These are phyloP conservation scores for Pichia kudriavzevii DNA, from an alignment of 1,139 yeast species.

Conservation along the genomic window DNA sequence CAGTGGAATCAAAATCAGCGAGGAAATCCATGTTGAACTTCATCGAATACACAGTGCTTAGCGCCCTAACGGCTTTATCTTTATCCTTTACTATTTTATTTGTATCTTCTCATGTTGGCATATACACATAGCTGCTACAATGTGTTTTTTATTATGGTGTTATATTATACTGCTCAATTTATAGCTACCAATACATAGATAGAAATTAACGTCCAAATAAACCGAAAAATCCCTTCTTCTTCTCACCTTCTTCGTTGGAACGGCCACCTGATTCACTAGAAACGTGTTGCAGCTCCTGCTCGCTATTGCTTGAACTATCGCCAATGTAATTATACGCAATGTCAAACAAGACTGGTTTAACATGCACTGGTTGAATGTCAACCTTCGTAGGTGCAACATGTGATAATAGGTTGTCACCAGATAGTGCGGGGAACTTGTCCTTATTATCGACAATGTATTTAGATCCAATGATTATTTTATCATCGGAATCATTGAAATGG, in stretches of 20 bases:
- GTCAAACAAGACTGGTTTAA: slow-evolving; percentile 87
- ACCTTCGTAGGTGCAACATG: slow-evolving; percentile 41
- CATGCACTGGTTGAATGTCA: slow-evolving; percentile 46
- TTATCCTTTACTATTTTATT: slow-evolving; percentile 25
- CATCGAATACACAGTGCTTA: slow-evolving; percentile 14
- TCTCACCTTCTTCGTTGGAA: slow-evolving; percentile 15
- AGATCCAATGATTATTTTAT: slow-evolving; percentile 7
- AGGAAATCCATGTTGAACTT: slow-evolving; percentile 3
- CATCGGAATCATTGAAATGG: slow-evolving; percentile 26
- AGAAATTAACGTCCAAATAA: slow-evolving; percentile 35
- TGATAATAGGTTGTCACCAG: slow-evolving; percentile 32
- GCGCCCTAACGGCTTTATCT: slow-evolving; percentile 18
- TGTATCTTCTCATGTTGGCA: slow-evolving; percentile 26
- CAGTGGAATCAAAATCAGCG: slow-evolving; percentile 7
- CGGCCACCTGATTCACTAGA: background rate
- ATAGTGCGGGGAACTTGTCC: slow-evolving; percentile 35
- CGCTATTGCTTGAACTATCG: too few species aligned
- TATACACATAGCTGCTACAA: slow-evolving; percentile 18
- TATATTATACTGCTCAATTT: background rate
- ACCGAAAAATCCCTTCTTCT: slow-evolving; percentile 44
- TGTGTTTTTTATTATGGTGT: background rate
- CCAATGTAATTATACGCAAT: slow-evolving; percentile 76
- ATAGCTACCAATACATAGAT: background rate
- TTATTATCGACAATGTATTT: slow-evolving; percentile 41
- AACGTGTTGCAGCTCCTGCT: slow-evolving; percentile 3